Base-by-base conservation (phyloP, 2,329 filamentous ascomycete genomes). In the Nothopassalora personata region DNA sequence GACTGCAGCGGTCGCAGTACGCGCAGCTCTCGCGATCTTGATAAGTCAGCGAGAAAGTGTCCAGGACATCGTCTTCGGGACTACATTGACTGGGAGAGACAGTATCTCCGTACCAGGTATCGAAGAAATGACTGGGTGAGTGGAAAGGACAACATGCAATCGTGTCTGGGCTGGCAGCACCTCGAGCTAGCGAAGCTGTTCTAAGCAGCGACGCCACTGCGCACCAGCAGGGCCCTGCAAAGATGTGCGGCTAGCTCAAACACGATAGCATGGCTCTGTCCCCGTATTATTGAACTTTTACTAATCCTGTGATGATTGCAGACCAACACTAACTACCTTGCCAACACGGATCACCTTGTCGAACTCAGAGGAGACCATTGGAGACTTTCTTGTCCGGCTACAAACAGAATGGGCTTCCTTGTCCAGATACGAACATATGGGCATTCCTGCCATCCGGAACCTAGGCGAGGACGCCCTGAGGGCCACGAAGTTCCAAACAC, bases 391-490 rank as follows among this genome's bases (percentile, higher is more conserved):
- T 15, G 23, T 23, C 3, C 36, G 36, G 4, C 15, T 43, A 7
- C 54, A 56, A 56, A 33, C 43, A 13, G 59, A 50, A 27, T 57
- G 28, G 28, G 31, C 28, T 36, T 19, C 23, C 4, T 59, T 30
- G 55, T 56, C 34, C 48, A 43, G 28, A 43, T 63, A 23, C 46
- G 71, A 76, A 57, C 74, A 76, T 31, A 62, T 70, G 46, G 74
- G 74, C 8, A 62, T 75, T 31, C 70, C 72, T 10, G 68, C 73
- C 23, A 75, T 76, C 47, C 70, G 71, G 34, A 67, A 68, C 10
- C 66, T 76, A 11, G 83, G 80, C 65, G 73, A 77, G 0, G 82
- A 84, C 59, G 79, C 80, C 4, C 75, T 80, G 8, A 75, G 82
- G 60, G 82, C 82, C 1, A 85, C 82, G 65, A 27, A 31, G 5